phyloP scores from a whole-genome alignment of 2,329 filamentous ascomycete species.

The Monosporascus sp. region DNA sequence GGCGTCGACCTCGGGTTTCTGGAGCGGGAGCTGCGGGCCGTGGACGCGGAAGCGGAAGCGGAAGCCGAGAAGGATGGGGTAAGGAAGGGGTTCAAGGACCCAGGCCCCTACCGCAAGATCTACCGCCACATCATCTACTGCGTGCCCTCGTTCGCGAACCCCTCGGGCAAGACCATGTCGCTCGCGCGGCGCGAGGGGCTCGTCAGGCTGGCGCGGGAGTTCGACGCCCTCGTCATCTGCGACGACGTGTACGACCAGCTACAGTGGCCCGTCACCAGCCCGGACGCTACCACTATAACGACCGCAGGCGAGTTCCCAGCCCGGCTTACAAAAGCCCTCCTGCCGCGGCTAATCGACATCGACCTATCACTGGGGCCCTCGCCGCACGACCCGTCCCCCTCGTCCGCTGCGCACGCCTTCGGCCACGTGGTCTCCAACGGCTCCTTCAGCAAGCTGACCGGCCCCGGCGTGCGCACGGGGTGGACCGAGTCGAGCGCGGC shows the following conservation, averaged over 20 bases:
- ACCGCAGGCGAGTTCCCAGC: constrained; percentile 4
- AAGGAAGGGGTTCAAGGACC: constrained; percentile 46
- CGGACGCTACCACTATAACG: not conserved
- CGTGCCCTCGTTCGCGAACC: constrained; percentile 86
- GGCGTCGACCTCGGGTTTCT: constrained; percentile 59
- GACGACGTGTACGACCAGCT: constrained; percentile 96
- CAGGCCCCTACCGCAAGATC: constrained; percentile 62
- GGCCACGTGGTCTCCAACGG: constrained; percentile 83
- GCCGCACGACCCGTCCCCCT: constrained; percentile 19
- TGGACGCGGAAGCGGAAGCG: constrained; percentile 4
- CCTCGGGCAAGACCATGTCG: constrained; percentile 78
- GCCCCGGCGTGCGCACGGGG: constrained; percentile 77
- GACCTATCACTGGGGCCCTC: constrained; percentile 61
- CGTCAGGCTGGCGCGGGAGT: constrained; percentile 69
- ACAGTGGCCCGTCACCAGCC: constrained; percentile 57
- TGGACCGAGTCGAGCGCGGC: constrained; percentile 66
- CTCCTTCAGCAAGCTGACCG: constrained; percentile 83
- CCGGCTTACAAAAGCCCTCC: constrained; percentile 39
- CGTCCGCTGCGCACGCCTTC: constrained; percentile 40
- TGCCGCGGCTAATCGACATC: constrained; percentile 75
- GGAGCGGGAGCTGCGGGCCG: constrained; percentile 7
- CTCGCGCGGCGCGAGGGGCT: constrained; percentile 61
- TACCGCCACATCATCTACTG: constrained; percentile 87
- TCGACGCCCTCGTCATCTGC: constrained; percentile 76
- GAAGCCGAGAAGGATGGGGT: not conserved